A percentile compares a stretch with the other conserved stretches of the same genome.
These are phyloP conservation scores for Lactarius sp. DNA, from an alignment of 768 basidiomycete species.

Conservation along the genomic window DNA sequence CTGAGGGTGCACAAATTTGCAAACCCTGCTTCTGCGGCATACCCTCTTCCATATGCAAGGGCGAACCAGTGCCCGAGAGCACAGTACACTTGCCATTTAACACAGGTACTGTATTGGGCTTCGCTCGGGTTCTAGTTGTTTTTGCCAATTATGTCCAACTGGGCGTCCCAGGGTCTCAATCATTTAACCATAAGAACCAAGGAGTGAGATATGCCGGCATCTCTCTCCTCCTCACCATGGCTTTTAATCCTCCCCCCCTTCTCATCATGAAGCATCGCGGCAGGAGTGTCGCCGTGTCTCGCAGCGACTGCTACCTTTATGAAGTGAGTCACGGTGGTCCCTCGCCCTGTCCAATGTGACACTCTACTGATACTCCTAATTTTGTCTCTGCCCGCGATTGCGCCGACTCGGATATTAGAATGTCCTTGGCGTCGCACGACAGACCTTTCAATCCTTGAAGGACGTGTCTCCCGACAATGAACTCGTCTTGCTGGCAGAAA, in stretches of 20 bases:
- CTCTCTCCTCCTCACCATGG: background rate
- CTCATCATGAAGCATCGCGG: constrained; percentile 1
- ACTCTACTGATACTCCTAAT: too few relatives aligned
- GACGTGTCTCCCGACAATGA: background rate
- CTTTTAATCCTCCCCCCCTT: background rate
- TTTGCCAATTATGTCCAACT: too few relatives aligned
- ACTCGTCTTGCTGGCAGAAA: background rate
- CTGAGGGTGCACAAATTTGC: too few relatives aligned
- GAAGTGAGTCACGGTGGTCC: background rate
- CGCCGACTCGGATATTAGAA: background rate
- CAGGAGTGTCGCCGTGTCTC: constrained; percentile 1
- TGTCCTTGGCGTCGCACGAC: background rate
- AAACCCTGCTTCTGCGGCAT: too few relatives aligned
- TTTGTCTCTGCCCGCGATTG: too few relatives aligned
- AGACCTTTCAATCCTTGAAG: background rate
- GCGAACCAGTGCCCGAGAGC: too few relatives aligned
- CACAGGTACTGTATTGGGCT: background rate
- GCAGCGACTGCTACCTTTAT: background rate
- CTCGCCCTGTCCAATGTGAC: background rate
- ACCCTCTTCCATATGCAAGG: too few relatives aligned
- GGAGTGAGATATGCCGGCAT: background rate
- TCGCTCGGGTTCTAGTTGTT: background rate
- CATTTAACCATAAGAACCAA: too few relatives aligned
- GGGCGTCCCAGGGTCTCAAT: too few relatives aligned
- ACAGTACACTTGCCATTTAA: too few relatives aligned